phyloP scores from a whole-genome alignment of 257 asterid genomes.

The Gentiana dahurica region DNA sequence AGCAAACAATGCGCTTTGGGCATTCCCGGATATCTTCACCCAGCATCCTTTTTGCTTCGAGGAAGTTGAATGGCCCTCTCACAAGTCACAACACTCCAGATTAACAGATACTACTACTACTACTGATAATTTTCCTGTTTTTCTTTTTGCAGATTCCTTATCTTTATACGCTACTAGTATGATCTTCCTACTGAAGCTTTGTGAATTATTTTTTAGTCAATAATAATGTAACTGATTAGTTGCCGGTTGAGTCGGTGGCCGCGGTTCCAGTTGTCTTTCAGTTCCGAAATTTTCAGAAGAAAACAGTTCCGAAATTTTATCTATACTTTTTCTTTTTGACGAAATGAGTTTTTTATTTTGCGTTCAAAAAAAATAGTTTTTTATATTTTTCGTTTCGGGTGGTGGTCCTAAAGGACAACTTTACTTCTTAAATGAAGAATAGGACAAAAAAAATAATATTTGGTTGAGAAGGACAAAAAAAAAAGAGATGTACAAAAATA shows the following conservation, averaged over 20 bases:
- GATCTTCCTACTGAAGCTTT: conserved; percentile 7
- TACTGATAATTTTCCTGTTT: conserved; percentile 2
- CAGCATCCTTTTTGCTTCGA: neutral
- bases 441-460: too few species aligned
- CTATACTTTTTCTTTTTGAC: neutral
- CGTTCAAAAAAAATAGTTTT: too few species aligned
- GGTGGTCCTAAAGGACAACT: too few species aligned
- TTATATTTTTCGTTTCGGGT: neutral
- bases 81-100: too few species aligned
- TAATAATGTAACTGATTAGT: conserved; percentile 7
- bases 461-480: too few species aligned
- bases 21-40: conserved; percentile 15
- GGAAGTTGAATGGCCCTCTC: conserved; percentile 21
- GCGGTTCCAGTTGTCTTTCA: neutral
- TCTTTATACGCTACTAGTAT: conserved; percentile 16
- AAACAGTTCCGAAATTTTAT: neutral
- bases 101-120: too few species aligned
- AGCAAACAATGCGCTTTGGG: conserved; percentile 6
- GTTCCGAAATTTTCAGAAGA: neutral
- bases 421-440: too few species aligned
- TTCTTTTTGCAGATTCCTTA: conserved; percentile 6
- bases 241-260: conserved; percentile 33
- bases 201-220: neutral
- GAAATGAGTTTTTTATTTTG: too few species aligned
- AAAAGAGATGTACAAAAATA: too few species aligned